Conservation (phyloP, 768 basidiomycete species). For the Russula olivacea region DNA sequence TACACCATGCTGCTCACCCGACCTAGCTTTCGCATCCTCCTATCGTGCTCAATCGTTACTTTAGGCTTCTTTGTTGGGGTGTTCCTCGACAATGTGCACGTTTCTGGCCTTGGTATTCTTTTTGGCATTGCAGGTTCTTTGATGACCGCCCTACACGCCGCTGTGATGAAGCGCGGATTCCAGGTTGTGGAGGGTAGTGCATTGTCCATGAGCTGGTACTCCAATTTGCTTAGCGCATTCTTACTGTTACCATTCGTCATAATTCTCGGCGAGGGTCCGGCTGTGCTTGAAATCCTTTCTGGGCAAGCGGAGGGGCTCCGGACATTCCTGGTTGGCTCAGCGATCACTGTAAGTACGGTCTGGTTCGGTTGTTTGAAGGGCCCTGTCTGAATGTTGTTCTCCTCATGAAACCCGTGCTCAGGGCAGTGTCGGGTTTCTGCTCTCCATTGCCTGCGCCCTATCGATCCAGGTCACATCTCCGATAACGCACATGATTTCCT, state of each 20-base stretch:
- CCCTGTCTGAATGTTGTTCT: background rate
- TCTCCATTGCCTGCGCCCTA: conserved; percentile 87
- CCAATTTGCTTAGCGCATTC: conserved; percentile 73
- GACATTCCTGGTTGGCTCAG: conserved; percentile 74
- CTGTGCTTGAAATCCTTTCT: conserved; percentile 51
- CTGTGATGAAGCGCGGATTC: conserved; percentile 87
- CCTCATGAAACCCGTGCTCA: conserved; percentile 28
- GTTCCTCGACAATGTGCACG: conserved; percentile 61
- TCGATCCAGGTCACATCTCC: conserved; percentile 98
- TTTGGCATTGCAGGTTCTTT: conserved; percentile 82
- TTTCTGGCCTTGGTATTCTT: conserved; percentile 58
- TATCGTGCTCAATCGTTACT: conserved; percentile 77
- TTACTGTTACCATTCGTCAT: conserved; percentile 68
- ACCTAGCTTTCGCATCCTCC: conserved; percentile 68
- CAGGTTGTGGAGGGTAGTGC: conserved; percentile 78
- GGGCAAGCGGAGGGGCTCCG: conserved; percentile 43
- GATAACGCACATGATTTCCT: conserved; percentile 96
- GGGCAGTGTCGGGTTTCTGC: conserved; percentile 88
- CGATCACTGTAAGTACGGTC: conserved; percentile 55
- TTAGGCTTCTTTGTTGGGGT: conserved; percentile 89
- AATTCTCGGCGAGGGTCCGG: conserved; percentile 68
- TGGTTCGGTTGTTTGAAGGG: background rate
- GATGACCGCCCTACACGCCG: conserved; percentile 87
- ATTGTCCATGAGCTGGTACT: conserved; percentile 85
- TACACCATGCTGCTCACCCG: conserved; percentile 68